phyloP scores from a whole-genome alignment of 768 basidiomycete species.

The Omphalotus guepiniiformis region DNA sequence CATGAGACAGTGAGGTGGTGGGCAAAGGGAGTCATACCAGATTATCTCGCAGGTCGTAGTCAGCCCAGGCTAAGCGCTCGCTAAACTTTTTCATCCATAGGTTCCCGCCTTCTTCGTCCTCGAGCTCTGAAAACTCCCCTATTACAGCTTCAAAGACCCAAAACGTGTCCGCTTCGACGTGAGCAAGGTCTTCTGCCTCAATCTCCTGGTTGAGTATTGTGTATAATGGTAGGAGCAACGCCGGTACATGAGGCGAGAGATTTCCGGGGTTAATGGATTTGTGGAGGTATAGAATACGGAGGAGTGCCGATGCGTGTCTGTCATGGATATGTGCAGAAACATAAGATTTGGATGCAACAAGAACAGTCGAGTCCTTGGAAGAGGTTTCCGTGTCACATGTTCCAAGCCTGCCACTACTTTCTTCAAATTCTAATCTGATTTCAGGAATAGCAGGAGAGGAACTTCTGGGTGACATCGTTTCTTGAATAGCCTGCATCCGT shows the following conservation, averaged over 20 bases:
- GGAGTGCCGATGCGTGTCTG: slow-evolving; percentile 56
- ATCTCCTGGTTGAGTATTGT: slow-evolving; percentile 57
- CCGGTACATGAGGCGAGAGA: slow-evolving; percentile 62
- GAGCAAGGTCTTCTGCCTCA: slow-evolving; percentile 53
- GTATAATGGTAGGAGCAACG: slow-evolving; percentile 68
- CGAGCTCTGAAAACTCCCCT: slow-evolving; percentile 70
- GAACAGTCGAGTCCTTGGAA: slow-evolving; percentile 32
- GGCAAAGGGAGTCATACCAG: slow-evolving; percentile 41
- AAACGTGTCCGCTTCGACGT: slow-evolving; percentile 77
- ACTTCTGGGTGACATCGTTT: slow-evolving; percentile 18
- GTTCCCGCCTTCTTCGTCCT: slow-evolving; percentile 58
- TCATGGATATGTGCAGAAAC: slow-evolving; percentile 47
- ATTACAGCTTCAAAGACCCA: slow-evolving; percentile 77
- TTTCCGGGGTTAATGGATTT: slow-evolving; percentile 67
- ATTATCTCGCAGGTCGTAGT: slow-evolving; percentile 53
- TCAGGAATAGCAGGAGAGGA: slow-evolving; percentile 31
- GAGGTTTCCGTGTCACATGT: background rate
- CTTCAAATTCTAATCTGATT: slow-evolving; percentile 31
- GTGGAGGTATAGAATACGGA: slow-evolving; percentile 71
- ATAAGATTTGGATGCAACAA: slow-evolving; percentile 44
- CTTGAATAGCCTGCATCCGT: slow-evolving; percentile 45
- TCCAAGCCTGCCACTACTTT: background rate
- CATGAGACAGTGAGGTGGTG: slow-evolving; percentile 2
- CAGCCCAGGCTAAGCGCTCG: slow-evolving; percentile 57
- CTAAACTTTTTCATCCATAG: slow-evolving; percentile 63